Conservation (phyloP, 2,329 filamentous ascomycete species). For the Diplodia seriata region DNA sequence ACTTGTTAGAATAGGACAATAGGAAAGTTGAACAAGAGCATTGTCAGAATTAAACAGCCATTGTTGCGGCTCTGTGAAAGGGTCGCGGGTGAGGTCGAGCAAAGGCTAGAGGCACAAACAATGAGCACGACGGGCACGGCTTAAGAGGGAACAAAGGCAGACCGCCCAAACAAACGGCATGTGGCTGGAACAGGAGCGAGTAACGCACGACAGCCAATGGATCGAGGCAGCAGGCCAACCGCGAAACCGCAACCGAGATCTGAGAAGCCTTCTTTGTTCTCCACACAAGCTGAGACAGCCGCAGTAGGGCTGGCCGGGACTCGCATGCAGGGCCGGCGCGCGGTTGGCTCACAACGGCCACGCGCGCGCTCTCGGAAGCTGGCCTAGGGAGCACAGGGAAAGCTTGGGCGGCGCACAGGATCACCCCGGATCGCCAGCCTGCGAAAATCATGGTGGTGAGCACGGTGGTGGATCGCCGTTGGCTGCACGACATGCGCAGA, state of each 20-base stretch:
- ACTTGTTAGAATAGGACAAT: constrained; percentile 26
- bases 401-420: constrained; percentile 24
- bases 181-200: constrained; percentile 24
- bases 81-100: constrained; percentile 15
- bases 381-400: constrained; percentile 3
- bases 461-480: constrained; percentile 20
- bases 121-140: neutral
- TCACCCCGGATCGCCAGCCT: constrained; percentile 19
- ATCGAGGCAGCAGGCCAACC: constrained; percentile 2
- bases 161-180: constrained; percentile 28
- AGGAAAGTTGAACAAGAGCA: constrained; percentile 25
- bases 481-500: constrained; percentile 8
- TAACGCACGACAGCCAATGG: constrained; percentile 29
- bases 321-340: constrained; percentile 1
- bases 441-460: constrained; percentile 23
- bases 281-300: constrained; percentile 28
- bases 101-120: constrained; percentile 19
- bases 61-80: constrained; percentile 22
- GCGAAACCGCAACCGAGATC: constrained; percentile 29
- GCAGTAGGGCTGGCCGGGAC: constrained; percentile 22
- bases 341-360: constrained; percentile 28
- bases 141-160: constrained; percentile 32
- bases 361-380: constrained; percentile 21
- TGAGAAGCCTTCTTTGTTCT: constrained; percentile 26
- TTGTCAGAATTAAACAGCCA: constrained; percentile 23